phyloP scores from a whole-genome alignment of 768 basidiomycete genomes.

The Lactarius sp. region DNA sequence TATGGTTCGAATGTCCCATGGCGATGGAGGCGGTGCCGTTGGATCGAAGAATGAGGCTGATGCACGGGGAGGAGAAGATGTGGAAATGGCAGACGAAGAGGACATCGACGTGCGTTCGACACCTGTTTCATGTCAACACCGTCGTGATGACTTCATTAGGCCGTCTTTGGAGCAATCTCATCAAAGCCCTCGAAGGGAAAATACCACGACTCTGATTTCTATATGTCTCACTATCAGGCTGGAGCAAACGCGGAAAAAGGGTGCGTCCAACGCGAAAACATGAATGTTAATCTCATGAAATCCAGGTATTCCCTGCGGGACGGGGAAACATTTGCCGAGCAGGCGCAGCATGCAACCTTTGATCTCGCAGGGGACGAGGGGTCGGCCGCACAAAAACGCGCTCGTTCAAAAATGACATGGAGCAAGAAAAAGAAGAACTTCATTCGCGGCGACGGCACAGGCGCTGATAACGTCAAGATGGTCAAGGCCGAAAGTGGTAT shows the following conservation, averaged over 20 bases:
- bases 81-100: slow-evolving; percentile 75
- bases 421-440: slow-evolving; percentile 97
- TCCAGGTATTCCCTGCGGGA: slow-evolving; percentile 82
- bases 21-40: slow-evolving; percentile 32
- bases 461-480: slow-evolving; percentile 90
- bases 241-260: slow-evolving; percentile 86
- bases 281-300: neutral
- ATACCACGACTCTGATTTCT: slow-evolving; percentile 81
- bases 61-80: slow-evolving; percentile 27
- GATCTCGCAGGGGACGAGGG: slow-evolving; percentile 81
- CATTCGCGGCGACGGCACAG: slow-evolving; percentile 75
- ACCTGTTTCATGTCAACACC: slow-evolving; percentile 63
- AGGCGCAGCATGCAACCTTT: slow-evolving; percentile 74
- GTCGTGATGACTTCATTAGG: slow-evolving; percentile 35
- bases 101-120: slow-evolving; percentile 58
- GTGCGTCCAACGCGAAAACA: slow-evolving; percentile 41
- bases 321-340: slow-evolving; percentile 82
- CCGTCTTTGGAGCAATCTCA: slow-evolving; percentile 17
- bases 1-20: slow-evolving; percentile 32
- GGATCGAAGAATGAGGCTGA: slow-evolving; percentile 36
- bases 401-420: slow-evolving; percentile 62
- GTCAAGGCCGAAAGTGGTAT: slow-evolving; percentile 91
- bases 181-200: slow-evolving; percentile 38
- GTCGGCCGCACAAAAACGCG: slow-evolving; percentile 51
- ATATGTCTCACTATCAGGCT: slow-evolving; percentile 89